Evolutionary conservation across 208 protist species (phyloP).

Genomic region (Balamuthia mandrillaris): DNA sequence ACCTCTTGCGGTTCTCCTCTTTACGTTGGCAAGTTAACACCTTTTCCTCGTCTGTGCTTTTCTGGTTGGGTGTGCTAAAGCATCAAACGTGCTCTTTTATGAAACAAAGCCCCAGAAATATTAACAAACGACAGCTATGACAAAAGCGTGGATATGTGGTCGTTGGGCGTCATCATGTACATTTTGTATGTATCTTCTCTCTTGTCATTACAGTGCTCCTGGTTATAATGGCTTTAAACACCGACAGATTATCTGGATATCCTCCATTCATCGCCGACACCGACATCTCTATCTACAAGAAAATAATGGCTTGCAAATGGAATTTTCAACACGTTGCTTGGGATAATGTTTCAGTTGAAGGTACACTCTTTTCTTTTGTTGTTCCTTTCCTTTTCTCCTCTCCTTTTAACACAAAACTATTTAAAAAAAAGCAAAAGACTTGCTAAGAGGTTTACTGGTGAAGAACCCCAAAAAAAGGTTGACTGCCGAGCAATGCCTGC

Average conservation of each 20-base stretch:
- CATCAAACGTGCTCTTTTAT: not conserved
- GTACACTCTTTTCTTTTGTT: not conserved
- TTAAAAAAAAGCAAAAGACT: conserved; percentile 47
- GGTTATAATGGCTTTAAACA: not conserved
- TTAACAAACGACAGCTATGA: conserved; percentile 24
- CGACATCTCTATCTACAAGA: conserved; percentile 58
- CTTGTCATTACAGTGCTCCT: not conserved
- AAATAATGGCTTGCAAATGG: conserved; percentile 54
- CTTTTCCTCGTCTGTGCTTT: not conserved
- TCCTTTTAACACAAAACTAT: conserved; percentile 25
- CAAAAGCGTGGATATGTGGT: conserved; percentile 26
- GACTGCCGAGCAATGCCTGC: conserved; percentile 51
- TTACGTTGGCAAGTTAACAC: not conserved
- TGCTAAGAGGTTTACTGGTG: conserved; percentile 56
- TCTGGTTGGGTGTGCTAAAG: too few species aligned
- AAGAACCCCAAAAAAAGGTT: conserved; percentile 49
- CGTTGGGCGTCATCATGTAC: conserved; percentile 6
- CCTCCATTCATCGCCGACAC: conserved; percentile 61
- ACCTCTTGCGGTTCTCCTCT: conserved; percentile 13
- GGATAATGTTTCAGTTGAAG: not conserved
- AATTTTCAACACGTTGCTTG: conserved; percentile 50
- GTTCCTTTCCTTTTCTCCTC: not conserved
- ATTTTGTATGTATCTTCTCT: not conserved
- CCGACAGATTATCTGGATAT: conserved; percentile 58
- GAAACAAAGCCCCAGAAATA: not conserved